Conservation (phyloP, 768 basidiomycete species). For the Tricholoma sp. region DNA sequence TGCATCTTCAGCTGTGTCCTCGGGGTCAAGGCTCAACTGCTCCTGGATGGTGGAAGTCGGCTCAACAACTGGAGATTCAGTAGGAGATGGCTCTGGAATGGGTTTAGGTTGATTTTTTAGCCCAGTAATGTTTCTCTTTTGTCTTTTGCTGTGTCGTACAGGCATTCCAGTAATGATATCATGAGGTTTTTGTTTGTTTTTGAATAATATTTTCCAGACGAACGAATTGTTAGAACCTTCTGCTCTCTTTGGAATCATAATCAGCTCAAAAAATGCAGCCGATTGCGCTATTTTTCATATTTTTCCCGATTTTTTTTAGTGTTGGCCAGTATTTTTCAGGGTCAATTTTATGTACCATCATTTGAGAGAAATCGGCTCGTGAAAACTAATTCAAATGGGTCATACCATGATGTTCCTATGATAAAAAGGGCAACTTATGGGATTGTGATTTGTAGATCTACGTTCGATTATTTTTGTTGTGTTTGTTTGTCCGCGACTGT, state of each 20-base stretch:
- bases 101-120: background rate
- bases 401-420: no score
- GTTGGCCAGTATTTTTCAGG: conserved; percentile 4
- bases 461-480: no score
- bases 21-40: background rate
- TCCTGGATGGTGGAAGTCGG: background rate
- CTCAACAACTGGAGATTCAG: background rate
- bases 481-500: no score
- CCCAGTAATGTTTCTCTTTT: conserved; percentile 1
- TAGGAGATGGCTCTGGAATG: background rate
- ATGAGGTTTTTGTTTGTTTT: background rate
- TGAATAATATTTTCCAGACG: conserved; percentile 1
- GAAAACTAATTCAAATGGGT: no score
- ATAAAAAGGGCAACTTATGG: no score
- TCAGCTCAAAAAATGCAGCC: conserved; percentile 3
- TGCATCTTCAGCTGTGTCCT: background rate
- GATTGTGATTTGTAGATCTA: no score
- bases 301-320: conserved; percentile 6
- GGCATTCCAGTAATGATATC: background rate
- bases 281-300: conserved; percentile 5
- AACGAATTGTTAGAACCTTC: background rate
- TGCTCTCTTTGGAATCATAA: background rate
- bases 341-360: background rate
- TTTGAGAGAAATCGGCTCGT: no score
- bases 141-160: background rate